phyloP scores from a whole-genome alignment of 2,329 filamentous ascomycete genomes.

The Allantophomopsis lycopodina region DNA sequence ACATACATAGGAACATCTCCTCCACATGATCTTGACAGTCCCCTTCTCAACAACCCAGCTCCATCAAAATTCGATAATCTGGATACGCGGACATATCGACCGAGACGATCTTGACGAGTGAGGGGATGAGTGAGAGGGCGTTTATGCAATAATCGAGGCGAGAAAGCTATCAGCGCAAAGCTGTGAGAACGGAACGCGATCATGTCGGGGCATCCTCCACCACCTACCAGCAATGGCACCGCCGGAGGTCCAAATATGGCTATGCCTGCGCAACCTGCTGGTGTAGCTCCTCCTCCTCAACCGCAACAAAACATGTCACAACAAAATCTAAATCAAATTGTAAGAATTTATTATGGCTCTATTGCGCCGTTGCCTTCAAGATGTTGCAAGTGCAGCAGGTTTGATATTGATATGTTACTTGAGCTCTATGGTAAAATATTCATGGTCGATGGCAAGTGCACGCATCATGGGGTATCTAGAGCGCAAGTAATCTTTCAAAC shows the following conservation, averaged over 20 bases:
- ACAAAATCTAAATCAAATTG: conserved; percentile 91
- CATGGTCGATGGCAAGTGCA: no score
- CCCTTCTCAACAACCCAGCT: no score
- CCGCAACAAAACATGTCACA: conserved; percentile 49
- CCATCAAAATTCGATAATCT: no score
- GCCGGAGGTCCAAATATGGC: conserved; percentile 21
- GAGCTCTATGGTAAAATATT: no score
- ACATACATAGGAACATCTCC: neutral
- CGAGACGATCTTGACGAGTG: neutral
- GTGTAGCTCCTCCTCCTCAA: conserved; percentile 28
- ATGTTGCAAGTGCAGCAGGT: no score
- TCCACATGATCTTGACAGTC: no score
- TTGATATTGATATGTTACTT: no score
- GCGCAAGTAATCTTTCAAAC: no score
- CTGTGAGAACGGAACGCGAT: conserved; percentile 1
- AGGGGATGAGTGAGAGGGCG: neutral
- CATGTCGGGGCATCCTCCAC: conserved; percentile 25
- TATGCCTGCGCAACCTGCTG: conserved; percentile 31
- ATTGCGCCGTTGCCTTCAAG: no score
- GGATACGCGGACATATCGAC: neutral
- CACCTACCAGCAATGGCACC: conserved; percentile 31
- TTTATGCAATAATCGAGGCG: no score
- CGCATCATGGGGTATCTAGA: no score
- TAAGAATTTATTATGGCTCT: conserved; percentile 32
- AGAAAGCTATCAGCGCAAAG: neutral